Conservation (phyloP, 441 rosid genomes). For the Pelargonium australe region DNA sequence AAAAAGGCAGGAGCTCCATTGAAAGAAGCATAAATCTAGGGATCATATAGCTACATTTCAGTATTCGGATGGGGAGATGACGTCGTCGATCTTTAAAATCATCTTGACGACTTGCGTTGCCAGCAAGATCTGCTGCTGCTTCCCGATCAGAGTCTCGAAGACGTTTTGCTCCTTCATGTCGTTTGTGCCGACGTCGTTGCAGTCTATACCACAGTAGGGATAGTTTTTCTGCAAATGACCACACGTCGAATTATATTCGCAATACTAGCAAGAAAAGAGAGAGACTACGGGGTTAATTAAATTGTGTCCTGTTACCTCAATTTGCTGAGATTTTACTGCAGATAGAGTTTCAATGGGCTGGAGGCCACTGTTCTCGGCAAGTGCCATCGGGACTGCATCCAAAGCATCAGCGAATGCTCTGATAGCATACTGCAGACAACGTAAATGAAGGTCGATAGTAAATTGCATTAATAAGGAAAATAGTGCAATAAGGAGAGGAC, state of each 20-base stretch:
- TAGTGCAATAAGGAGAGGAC: background rate
- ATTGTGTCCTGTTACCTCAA: slow-evolving; percentile 46
- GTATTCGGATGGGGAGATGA: slow-evolving; percentile 74
- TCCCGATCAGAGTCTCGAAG: slow-evolving; percentile 87
- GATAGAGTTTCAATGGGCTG: slow-evolving; percentile 92
- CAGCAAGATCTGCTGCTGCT: slow-evolving; percentile 89
- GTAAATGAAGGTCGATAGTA: background rate
- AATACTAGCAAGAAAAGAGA: background rate
- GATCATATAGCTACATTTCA: slow-evolving; percentile 24
- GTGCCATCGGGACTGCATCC: slow-evolving; percentile 88
- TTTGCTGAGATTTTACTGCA: slow-evolving; percentile 87
- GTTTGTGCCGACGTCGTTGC: slow-evolving; percentile 90
- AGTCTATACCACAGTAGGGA: slow-evolving; percentile 76
- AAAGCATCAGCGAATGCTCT: slow-evolving; percentile 92
- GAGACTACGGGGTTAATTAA: background rate
- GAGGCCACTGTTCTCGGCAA: slow-evolving; percentile 92
- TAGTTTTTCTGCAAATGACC: slow-evolving; percentile 61
- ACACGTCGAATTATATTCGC: background rate
- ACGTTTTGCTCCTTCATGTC: slow-evolving; percentile 90
- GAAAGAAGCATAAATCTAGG: too few species aligned
- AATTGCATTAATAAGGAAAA: slow-evolving; percentile 3
- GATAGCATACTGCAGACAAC: slow-evolving; percentile 70
- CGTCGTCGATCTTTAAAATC: slow-evolving; percentile 97
- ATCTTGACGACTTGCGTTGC: slow-evolving; percentile 99
- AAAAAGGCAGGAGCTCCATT: too few species aligned